A percentile compares a stretch with the other conserved stretches of the same genome.
Evolutionary conservation across 495 filamentous ascomycete genomes (phyloP).

Genomic region (Penicillium herquei): DNA sequence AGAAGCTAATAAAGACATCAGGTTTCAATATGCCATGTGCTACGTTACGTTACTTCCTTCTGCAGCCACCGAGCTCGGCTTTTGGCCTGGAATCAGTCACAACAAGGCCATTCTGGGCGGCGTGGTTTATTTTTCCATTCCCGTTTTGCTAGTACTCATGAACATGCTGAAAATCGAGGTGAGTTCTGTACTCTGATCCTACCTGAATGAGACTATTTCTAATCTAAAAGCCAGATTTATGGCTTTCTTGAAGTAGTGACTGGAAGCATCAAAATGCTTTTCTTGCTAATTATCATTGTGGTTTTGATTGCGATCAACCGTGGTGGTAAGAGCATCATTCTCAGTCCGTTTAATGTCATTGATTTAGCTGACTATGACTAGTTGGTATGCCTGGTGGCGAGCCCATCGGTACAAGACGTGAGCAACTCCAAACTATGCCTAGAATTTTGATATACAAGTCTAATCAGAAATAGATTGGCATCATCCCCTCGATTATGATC

Average conservation of each 20-base stretch:
- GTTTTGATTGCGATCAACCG: conserved; percentile 27
- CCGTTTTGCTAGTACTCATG: conserved; percentile 28
- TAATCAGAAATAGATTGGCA: conserved; percentile 6
- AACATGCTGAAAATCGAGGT: conserved; percentile 37
- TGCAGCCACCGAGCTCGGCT: conserved; percentile 36
- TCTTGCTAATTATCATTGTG: conserved; percentile 29
- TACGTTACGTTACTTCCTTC: conserved; percentile 42
- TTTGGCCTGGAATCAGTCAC: conserved; percentile 24
- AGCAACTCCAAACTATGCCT: background rate
- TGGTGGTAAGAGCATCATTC: conserved; percentile 11
- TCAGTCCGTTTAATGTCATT: background rate
- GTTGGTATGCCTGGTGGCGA: conserved; percentile 1
- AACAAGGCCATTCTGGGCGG: conserved; percentile 25
- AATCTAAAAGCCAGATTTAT: conserved; percentile 26
- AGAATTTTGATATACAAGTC: too few relatives aligned
- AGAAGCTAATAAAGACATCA: conserved; percentile 7
- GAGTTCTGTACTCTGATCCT: background rate
- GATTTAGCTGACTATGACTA: background rate
- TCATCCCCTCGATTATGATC: conserved; percentile 17
- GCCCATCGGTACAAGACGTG: conserved; percentile 20
- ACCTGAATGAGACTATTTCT: background rate
- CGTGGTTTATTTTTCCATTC: conserved; percentile 29
- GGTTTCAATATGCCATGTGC: conserved; percentile 45
- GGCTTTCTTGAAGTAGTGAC: conserved; percentile 38
- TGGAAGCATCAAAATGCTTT: conserved; percentile 36